Evolutionary conservation across 306 rosid species (phyloP).

Genomic region (Quercus robur): DNA sequence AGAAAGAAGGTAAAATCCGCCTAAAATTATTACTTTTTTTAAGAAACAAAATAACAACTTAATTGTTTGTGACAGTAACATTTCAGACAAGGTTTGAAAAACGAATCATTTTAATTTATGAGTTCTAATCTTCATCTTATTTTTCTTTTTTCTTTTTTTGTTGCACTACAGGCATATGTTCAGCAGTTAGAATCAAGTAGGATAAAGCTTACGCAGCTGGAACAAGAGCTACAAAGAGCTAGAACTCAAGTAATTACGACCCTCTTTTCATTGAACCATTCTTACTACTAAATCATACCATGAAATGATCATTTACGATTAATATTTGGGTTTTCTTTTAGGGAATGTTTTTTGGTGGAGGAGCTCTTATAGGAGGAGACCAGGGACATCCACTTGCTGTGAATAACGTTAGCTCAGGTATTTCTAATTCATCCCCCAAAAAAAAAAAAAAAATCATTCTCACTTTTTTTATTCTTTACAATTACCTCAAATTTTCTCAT

Average conservation of each 20-base stretch:
- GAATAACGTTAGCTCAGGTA: slow-evolving; percentile 69
- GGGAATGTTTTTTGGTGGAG: slow-evolving; percentile 74
- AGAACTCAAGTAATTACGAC: slow-evolving; percentile 62
- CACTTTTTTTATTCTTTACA: neutral
- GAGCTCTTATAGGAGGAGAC: slow-evolving; percentile 66
- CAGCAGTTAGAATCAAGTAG: slow-evolving; percentile 95
- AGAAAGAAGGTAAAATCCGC: slow-evolving; percentile 70
- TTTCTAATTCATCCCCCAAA: neutral
- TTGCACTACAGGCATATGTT: slow-evolving; percentile 71
- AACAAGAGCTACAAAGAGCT: slow-evolving; percentile 86
- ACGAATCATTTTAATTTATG: neutral
- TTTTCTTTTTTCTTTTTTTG: neutral
- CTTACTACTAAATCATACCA: slow-evolving; percentile 2
- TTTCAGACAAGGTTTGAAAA: slow-evolving; percentile 21
- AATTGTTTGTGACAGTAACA: slow-evolving; percentile 12
- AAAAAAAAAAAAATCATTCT: neutral
- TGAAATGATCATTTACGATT: neutral
- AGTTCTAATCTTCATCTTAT: neutral
- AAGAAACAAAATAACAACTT: neutral
- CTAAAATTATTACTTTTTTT: neutral
- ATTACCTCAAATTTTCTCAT: neutral
- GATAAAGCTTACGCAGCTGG: slow-evolving; percentile 88
- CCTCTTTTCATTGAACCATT: neutral
- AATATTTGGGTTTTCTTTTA: slow-evolving; percentile 26
- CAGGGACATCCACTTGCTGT: slow-evolving; percentile 65